phyloP scores from a whole-genome alignment of 2,329 filamentous ascomycete species.

The Endothia cerciana region DNA sequence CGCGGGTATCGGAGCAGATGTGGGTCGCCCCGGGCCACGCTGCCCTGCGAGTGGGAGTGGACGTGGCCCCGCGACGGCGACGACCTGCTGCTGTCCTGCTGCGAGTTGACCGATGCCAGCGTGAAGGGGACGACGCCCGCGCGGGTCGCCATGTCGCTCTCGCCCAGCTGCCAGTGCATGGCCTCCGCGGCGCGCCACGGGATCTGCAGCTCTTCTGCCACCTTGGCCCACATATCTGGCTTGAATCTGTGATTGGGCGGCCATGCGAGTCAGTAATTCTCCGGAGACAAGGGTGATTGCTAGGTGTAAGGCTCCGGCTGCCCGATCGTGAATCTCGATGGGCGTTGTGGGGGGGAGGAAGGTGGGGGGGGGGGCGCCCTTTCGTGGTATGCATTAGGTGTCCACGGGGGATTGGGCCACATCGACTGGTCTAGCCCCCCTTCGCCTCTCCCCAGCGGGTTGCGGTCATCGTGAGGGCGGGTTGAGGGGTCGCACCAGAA shows the following conservation, averaged over 20 bases:
- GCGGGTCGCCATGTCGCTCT: slow-evolving; percentile 89
- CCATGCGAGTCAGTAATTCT: slow-evolving; percentile 27
- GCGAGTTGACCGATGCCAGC: slow-evolving; percentile 58
- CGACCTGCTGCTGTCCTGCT: slow-evolving; percentile 41
- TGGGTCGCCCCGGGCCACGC: slow-evolving; percentile 42
- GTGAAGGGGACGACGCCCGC: slow-evolving; percentile 89
- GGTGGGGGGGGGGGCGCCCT: no score
- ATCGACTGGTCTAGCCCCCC: slow-evolving; percentile 17
- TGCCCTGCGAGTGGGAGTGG: slow-evolving; percentile 53
- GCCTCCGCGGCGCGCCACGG: slow-evolving; percentile 95
- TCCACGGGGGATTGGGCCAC: slow-evolving; percentile 11
- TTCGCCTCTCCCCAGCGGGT: not conserved
- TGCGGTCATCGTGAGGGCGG: not conserved
- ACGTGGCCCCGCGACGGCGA: slow-evolving; percentile 39
- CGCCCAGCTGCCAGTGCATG: slow-evolving; percentile 97
- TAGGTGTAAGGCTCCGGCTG: slow-evolving; percentile 15
- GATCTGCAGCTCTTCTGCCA: slow-evolving; percentile 91
- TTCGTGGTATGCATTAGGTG: slow-evolving; percentile 18
- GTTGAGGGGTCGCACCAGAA: not conserved
- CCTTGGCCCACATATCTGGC: slow-evolving; percentile 95
- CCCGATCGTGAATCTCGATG: slow-evolving; percentile 20
- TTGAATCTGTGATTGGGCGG: slow-evolving; percentile 71
- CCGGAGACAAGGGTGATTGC: slow-evolving; percentile 7
- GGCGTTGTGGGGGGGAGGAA: slow-evolving; percentile 20
- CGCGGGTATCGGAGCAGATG: slow-evolving; percentile 23